Percentiles rank a stretch among this genome's conserved stretches.
Evolutionary conservation across 441 rosid species (phyloP).

Genomic region (Erysimum cheiri): DNA sequence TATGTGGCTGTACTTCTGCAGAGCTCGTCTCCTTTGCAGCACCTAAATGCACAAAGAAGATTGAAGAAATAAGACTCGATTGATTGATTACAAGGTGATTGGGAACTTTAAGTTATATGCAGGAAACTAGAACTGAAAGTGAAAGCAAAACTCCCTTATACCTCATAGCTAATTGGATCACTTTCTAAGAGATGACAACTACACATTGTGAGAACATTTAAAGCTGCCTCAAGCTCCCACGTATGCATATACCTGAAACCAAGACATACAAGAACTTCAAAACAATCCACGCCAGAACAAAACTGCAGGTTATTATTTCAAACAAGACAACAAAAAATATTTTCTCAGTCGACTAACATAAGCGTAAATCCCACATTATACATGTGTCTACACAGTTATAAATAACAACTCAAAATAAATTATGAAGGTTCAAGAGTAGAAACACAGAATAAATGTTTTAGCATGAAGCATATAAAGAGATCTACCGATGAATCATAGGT

Average conservation of each 20-base stretch:
- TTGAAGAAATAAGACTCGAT: conserved; percentile 8
- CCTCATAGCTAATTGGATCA: conserved; percentile 80
- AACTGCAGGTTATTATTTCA: conserved; percentile 26
- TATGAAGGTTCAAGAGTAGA: not conserved
- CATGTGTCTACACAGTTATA: not conserved
- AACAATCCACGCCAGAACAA: conserved; percentile 1
- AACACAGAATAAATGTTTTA: conserved; percentile 4
- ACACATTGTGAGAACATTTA: conserved; percentile 99
- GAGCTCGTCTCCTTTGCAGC: conserved; percentile 83
- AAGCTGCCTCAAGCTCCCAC: conserved; percentile 94
- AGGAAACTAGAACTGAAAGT: conserved; percentile 36
- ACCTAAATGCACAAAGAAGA: conserved; percentile 55
- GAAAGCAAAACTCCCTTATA: conserved; percentile 42
- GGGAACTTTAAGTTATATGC: conserved; percentile 12
- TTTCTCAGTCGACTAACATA: conserved; percentile 3
- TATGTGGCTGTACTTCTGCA: conserved; percentile 93
- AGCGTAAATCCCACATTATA: conserved; percentile 10
- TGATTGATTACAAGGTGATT: conserved; percentile 23
- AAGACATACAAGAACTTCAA: conserved; percentile 33
- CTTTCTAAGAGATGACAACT: conserved; percentile 82
- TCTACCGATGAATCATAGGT: conserved; percentile 14
- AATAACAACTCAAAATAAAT: not conserved
- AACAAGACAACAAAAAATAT: conserved; percentile 9
- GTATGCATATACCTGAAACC: conserved; percentile 79
- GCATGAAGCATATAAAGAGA: not conserved